Conservation (phyloP, 371 early-diverging fungal genomes). For the Mortierella sp. region DNA sequence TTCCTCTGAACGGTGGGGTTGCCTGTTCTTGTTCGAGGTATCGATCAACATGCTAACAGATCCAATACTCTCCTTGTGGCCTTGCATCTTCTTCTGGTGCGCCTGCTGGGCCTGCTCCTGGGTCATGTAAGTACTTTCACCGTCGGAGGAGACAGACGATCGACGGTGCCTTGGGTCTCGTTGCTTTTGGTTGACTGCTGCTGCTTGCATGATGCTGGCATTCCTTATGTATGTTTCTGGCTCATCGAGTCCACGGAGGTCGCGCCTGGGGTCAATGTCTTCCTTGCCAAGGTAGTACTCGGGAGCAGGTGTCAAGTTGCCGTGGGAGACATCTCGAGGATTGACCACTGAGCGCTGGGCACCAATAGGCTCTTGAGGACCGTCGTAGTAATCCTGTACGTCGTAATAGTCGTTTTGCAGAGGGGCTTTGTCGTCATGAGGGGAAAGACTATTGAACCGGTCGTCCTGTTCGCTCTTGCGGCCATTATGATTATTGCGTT, state of each 20-base stretch:
- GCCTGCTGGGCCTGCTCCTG: constrained; percentile 48
- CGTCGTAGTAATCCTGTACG: constrained; percentile 34
- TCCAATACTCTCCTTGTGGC: constrained; percentile 49
- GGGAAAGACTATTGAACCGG: background rate
- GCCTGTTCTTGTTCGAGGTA: constrained; percentile 17
- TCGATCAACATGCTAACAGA: constrained; percentile 21
- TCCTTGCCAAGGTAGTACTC: constrained; percentile 54
- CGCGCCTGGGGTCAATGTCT: constrained; percentile 41
- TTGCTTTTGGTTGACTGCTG: background rate
- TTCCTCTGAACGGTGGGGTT: background rate
- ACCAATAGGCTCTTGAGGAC: constrained; percentile 20
- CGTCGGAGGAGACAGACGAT: constrained; percentile 36
- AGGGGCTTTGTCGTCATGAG: constrained; percentile 17
- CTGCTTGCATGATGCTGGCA: background rate
- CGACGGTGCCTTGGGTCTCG: constrained; percentile 18
- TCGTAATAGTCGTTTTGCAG: constrained; percentile 26
- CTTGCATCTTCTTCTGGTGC: constrained; percentile 47
- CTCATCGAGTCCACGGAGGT: constrained; percentile 32
- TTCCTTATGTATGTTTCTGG: constrained; percentile 28
- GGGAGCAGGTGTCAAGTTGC: constrained; percentile 42
- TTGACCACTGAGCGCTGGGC: constrained; percentile 19
- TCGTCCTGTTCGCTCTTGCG: background rate
- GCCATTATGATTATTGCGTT: background rate
- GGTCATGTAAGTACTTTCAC: constrained; percentile 32
- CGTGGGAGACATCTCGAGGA: constrained; percentile 19